Evolutionary conservation across 768 basidiomycete genomes (phyloP).

Genomic region (Chalciporus piperatus): DNA sequence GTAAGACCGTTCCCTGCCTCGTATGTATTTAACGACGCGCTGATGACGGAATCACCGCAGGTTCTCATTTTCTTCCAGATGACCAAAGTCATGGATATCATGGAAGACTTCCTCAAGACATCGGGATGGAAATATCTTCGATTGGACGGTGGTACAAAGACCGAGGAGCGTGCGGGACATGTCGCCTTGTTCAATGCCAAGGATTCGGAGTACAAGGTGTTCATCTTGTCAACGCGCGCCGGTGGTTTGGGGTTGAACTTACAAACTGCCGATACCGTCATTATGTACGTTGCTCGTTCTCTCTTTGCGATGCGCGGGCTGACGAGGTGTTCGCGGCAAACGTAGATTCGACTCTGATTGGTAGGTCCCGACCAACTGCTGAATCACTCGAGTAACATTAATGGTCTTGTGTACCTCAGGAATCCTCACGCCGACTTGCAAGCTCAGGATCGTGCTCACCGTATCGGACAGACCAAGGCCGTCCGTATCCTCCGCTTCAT

Average conservation of each 20-base stretch:
- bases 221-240: conserved; percentile 91
- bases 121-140: conserved; percentile 85
- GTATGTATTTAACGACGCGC: not conserved
- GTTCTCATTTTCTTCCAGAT: conserved; percentile 99
- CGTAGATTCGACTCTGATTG: conserved; percentile 78
- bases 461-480: conserved; percentile 98
- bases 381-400: not conserved
- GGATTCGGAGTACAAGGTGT: conserved; percentile 83
- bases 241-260: conserved; percentile 93
- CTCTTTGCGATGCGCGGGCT: conserved; percentile 1
- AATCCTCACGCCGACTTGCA: conserved; percentile 99
- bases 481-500: conserved; percentile 96
- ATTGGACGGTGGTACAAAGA: conserved; percentile 95
- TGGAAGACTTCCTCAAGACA: conserved; percentile 92
- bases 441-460: conserved; percentile 98
- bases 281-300: conserved; percentile 61
- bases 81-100: conserved; percentile 99
- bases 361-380: conserved; percentile 25
- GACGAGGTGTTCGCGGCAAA: conserved; percentile 2
- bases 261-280: conserved; percentile 94
- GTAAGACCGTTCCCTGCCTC: conserved; percentile 37
- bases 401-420: conserved; percentile 39
- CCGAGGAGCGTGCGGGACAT: conserved; percentile 87
- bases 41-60: conserved; percentile 36
- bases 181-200: conserved; percentile 89